These are phyloP conservation scores for Lactarius sp. DNA, from an alignment of 768 basidiomycete species.

Conservation along the genomic window DNA sequence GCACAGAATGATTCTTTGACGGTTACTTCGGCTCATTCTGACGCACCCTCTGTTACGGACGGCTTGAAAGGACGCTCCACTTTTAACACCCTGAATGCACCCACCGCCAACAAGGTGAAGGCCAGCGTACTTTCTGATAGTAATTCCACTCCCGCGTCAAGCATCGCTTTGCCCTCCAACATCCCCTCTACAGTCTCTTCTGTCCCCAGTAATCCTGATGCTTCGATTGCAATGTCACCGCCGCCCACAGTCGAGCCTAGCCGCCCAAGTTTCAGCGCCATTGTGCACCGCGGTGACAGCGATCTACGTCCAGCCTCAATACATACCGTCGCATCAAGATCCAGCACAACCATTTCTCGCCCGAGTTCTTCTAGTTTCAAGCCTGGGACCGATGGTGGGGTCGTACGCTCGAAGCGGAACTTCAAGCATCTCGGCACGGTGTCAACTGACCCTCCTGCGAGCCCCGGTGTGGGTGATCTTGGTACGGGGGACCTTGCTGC, in stretches of 20 bases:
- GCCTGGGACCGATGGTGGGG: slow-evolving; percentile 24
- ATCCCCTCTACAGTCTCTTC: background rate
- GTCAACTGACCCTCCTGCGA: slow-evolving; percentile 37
- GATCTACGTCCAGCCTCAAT: slow-evolving; percentile 13
- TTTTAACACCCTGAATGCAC: background rate
- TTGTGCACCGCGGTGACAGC: slow-evolving; percentile 31
- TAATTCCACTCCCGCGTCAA: background rate
- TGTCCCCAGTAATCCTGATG: background rate
- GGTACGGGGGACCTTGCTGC: slow-evolving; percentile 48
- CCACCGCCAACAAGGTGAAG: background rate
- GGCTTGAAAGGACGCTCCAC: background rate
- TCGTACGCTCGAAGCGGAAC: slow-evolving; percentile 26
- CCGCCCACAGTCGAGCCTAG: slow-evolving; percentile 20
- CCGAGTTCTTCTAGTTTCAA: slow-evolving; percentile 23
- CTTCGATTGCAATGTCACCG: background rate
- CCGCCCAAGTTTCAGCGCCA: slow-evolving; percentile 31
- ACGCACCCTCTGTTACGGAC: background rate
- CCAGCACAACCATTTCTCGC: slow-evolving; percentile 20
- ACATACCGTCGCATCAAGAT: slow-evolving; percentile 14
- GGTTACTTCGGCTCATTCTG: background rate
- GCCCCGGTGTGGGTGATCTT: slow-evolving; percentile 50
- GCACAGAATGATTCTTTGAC: background rate
- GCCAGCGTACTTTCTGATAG: background rate
- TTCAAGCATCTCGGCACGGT: slow-evolving; percentile 26
- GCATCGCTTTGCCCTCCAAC: background rate